A percentile compares a stretch with the other conserved stretches of the same genome.
Conservation (phyloP, 495 filamentous ascomycete genomes). For the Cercophora samala region DNA sequence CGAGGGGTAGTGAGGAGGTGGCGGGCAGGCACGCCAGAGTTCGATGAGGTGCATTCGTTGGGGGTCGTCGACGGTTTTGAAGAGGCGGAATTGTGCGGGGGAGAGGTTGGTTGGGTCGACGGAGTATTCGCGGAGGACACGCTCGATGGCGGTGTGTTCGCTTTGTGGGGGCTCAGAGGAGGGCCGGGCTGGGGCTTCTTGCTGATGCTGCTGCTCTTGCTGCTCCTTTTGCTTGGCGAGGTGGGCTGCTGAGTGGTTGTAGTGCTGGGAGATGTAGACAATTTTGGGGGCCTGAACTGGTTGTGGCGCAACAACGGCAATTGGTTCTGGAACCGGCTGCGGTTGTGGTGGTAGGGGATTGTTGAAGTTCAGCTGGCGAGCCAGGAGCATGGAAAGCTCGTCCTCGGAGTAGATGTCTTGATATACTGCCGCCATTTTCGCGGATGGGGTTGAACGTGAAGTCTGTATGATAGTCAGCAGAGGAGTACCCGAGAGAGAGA, state of each 20-base stretch:
- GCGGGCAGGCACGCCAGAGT: constrained; percentile 63
- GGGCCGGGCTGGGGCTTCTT: constrained; percentile 34
- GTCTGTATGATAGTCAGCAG: constrained; percentile 9
- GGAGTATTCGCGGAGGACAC: constrained; percentile 42
- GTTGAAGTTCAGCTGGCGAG: constrained; percentile 59
- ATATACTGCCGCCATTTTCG: constrained; percentile 37
- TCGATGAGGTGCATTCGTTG: constrained; percentile 60
- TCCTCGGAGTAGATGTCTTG: constrained; percentile 55
- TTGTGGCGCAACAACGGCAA: constrained; percentile 31
- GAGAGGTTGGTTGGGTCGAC: constrained; percentile 55
- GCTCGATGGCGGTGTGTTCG: constrained; percentile 43
- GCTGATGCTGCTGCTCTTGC: constrained; percentile 12
- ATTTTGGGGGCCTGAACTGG: constrained; percentile 38
- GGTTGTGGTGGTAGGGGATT: constrained; percentile 6
- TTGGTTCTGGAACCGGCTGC: constrained; percentile 33
- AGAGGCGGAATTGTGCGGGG: constrained; percentile 57
- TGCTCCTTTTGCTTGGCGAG: constrained; percentile 34
- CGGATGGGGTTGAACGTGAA: constrained; percentile 15
- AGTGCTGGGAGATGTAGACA: constrained; percentile 70
- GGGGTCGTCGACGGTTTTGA: constrained; percentile 55
- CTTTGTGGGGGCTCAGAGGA: constrained; percentile 49
- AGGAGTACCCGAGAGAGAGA: constrained; percentile 8
- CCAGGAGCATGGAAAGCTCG: constrained; percentile 65
- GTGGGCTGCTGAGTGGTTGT: constrained; percentile 65
- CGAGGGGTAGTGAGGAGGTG: constrained; percentile 37